phyloP scores from a whole-genome alignment of 1,284 basidiomycete species.

The Wolfiporia cocos region DNA sequence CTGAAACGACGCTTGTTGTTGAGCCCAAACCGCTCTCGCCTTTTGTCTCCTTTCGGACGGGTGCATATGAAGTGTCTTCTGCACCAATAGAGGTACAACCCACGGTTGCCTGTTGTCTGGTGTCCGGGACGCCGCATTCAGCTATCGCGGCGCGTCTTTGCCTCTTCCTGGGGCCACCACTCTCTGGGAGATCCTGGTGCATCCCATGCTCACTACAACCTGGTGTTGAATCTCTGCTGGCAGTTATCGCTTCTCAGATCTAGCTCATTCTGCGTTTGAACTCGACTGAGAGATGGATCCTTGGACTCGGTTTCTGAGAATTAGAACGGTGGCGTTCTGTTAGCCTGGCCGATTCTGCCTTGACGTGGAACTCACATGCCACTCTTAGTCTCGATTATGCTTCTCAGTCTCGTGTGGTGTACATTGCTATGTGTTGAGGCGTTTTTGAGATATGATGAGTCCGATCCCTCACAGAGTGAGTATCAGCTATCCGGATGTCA shows the following conservation, averaged over 20 bases:
- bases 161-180: not conserved
- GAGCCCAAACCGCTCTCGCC: too few species aligned
- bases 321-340: slow-evolving; percentile 36
- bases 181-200: too few species aligned
- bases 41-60: too few species aligned
- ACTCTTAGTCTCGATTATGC: slow-evolving; percentile 29
- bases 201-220: not conserved
- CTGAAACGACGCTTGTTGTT: too few species aligned
- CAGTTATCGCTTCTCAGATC: not conserved
- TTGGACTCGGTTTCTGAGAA: slow-evolving; percentile 33
- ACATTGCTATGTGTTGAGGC: slow-evolving; percentile 34
- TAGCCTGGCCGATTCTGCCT: slow-evolving; percentile 16
- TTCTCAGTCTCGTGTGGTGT: slow-evolving; percentile 37
- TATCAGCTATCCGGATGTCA: slow-evolving; percentile 3
- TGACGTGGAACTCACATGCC: not conserved
- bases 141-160: not conserved
- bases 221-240: not conserved
- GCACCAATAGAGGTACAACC: too few species aligned
- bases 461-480: slow-evolving; percentile 35
- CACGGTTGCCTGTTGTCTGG: too few species aligned
- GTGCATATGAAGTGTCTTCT: too few species aligned
- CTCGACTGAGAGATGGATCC: slow-evolving; percentile 25
- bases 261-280: not conserved
- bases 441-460: slow-evolving; percentile 34
- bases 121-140: not conserved